Percentiles rank a stretch among this genome's conserved stretches.
Conservation (phyloP, 805 yeast species). For the Metschnikowia corniflorae region DNA sequence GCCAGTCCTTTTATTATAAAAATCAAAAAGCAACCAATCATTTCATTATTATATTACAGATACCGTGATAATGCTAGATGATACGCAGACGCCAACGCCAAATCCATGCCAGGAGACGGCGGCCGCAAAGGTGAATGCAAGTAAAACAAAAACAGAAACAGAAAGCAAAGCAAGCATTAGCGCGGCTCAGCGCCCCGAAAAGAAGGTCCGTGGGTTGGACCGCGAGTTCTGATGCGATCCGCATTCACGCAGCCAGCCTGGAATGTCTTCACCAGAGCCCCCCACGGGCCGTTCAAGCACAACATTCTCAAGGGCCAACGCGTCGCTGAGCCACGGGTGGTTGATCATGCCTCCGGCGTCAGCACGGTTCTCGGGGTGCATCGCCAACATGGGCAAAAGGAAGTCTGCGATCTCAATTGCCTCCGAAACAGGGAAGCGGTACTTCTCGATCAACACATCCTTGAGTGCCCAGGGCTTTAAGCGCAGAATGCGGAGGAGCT, state of each 20-base stretch:
- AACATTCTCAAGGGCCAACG: conserved; percentile 69
- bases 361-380: conserved; percentile 78
- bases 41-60: too few relatives aligned
- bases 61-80: too few relatives aligned
- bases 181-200: too few relatives aligned
- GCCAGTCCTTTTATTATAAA: too few relatives aligned
- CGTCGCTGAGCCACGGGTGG: conserved; percentile 81
- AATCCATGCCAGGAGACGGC: too few relatives aligned
- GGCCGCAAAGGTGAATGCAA: too few relatives aligned
- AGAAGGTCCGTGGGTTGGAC: too few relatives aligned
- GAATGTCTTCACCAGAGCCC: conserved; percentile 81
- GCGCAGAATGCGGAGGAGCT: conserved; percentile 43
- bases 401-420: conserved; percentile 75
- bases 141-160: too few relatives aligned
- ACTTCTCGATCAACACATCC: conserved; percentile 48
- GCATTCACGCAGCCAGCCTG: conserved; percentile 83
- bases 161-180: too few relatives aligned
- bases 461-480: conserved; percentile 51
- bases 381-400: conserved; percentile 73
- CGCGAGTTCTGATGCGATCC: too few relatives aligned
- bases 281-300: conserved; percentile 70
- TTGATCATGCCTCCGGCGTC: conserved; percentile 96
- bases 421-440: conserved; percentile 53
- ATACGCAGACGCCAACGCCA: too few relatives aligned
- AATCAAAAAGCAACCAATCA: too few relatives aligned